Evolutionary conservation across 2,329 filamentous ascomycete genomes (phyloP).

Genomic region (Fusarium heterosporum): DNA sequence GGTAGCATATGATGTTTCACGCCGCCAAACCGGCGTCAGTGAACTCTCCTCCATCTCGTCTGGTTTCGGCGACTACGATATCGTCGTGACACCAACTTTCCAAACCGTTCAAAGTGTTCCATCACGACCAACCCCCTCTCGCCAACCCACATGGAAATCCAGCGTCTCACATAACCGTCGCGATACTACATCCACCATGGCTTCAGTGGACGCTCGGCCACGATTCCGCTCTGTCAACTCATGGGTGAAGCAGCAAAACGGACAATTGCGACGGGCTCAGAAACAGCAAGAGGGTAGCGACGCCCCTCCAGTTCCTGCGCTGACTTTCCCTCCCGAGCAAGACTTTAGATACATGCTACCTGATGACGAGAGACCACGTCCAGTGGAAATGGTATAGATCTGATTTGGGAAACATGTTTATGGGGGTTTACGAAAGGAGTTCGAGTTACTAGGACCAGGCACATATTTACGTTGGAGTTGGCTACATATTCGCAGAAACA

Average conservation of each 20-base stretch:
- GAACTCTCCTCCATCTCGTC: constrained; percentile 72
- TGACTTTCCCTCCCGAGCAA: constrained; percentile 58
- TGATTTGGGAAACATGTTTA: constrained; percentile 2
- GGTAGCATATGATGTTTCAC: constrained; percentile 29
- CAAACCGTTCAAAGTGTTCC: constrained; percentile 33
- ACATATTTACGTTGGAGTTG: constrained; percentile 21
- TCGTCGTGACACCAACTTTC: constrained; percentile 58
- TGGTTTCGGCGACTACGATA: constrained; percentile 72
- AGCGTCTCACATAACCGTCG: constrained; percentile 47
- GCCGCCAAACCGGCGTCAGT: constrained; percentile 56
- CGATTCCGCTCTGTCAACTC: constrained; percentile 69
- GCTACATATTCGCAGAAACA: constrained; percentile 19
- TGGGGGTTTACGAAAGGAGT: constrained; percentile 22
- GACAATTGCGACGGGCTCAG: constrained; percentile 62
- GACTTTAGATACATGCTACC: constrained; percentile 64
- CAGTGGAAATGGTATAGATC: constrained; percentile 50
- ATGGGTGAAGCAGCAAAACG: constrained; percentile 74
- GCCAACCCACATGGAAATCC: constrained; percentile 34
- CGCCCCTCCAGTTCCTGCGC: constrained; percentile 56
- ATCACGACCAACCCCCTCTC: constrained; percentile 26
- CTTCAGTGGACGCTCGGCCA: constrained; percentile 65
- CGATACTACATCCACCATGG: constrained; percentile 65
- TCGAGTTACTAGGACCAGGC: constrained; percentile 10
- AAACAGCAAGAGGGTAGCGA: constrained; percentile 50
- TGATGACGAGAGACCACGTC: constrained; percentile 60